Percentiles rank a stretch among this genome's conserved stretches.
Conservation (phyloP, 2,329 filamentous ascomycete genomes). For the Aspergillus neotritici region DNA sequence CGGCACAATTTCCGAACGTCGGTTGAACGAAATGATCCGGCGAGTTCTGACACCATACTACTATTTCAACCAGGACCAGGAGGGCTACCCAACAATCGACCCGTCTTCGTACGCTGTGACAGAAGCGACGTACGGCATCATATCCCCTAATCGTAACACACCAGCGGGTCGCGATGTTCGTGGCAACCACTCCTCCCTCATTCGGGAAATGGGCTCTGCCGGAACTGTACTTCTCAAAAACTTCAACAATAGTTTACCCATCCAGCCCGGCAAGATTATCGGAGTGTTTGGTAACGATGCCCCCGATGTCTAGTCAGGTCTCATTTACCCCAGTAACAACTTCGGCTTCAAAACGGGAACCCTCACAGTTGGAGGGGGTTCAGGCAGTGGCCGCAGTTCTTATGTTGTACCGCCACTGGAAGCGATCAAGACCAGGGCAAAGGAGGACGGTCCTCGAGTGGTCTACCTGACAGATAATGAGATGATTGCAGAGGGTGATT, state of each 20-base stretch:
- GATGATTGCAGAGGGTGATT: background rate
- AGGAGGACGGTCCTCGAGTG: conserved; percentile 9
- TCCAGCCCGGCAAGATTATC: conserved; percentile 21
- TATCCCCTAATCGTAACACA: background rate
- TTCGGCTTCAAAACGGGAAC: conserved; percentile 6
- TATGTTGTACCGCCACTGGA: conserved; percentile 22
- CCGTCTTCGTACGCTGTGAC: conserved; percentile 6
- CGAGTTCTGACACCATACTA: conserved; percentile 10
- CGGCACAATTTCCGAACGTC: conserved; percentile 49
- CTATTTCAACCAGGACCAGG: conserved; percentile 5
- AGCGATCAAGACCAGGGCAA: conserved; percentile 12
- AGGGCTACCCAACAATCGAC: background rate
- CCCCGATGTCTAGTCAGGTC: conserved; percentile 45
- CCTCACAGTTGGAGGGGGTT: conserved; percentile 24
- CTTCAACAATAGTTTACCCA: conserved; percentile 42
- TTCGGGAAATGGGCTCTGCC: conserved; percentile 50
- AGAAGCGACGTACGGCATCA: no score
- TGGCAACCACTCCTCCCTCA: conserved; percentile 29
- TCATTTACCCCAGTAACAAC: background rate
- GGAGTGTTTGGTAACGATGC: conserved; percentile 57
- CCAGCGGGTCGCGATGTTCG: conserved; percentile 43
- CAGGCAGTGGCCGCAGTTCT: conserved; percentile 21
- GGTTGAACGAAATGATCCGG: conserved; percentile 56
- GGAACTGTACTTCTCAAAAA: conserved; percentile 53
- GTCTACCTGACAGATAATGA: background rate